These are phyloP conservation scores for Elsinoe perseae DNA, from an alignment of 2,329 filamentous ascomycete genomes.

Conservation along the genomic window DNA sequence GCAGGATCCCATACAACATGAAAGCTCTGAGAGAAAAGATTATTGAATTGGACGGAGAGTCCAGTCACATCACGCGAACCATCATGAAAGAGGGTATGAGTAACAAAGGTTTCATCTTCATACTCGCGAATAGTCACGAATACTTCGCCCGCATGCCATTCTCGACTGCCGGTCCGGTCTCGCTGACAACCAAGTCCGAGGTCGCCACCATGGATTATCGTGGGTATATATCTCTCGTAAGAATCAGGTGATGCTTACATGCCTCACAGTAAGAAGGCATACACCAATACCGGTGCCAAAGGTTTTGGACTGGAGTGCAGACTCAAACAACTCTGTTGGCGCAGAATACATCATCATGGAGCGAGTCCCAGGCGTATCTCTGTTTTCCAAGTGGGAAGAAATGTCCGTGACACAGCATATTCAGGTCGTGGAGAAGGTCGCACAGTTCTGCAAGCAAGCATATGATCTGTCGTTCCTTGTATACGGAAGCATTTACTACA, in stretches of 20 bases:
- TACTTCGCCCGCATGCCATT: slow-evolving; percentile 39
- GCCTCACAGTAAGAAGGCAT: slow-evolving; percentile 28
- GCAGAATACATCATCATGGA: slow-evolving; percentile 37
- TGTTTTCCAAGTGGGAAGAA: slow-evolving; percentile 25
- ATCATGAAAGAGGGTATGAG: slow-evolving; percentile 40
- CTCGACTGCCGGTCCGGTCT: slow-evolving; percentile 31
- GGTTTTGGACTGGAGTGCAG: slow-evolving; percentile 36
- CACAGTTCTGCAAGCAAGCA: slow-evolving; percentile 4
- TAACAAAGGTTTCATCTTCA: slow-evolving; percentile 40
- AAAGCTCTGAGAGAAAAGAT: slow-evolving; percentile 32
- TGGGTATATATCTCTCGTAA: slow-evolving; percentile 2
- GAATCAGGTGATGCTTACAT: background rate
- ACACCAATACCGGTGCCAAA: slow-evolving; percentile 37
- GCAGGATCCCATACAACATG: slow-evolving; percentile 36
- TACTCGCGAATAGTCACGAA: slow-evolving; percentile 31
- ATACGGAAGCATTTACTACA: slow-evolving; percentile 15
- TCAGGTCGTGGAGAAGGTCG: slow-evolving; percentile 6
- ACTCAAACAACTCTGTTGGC: slow-evolving; percentile 30
- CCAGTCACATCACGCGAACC: slow-evolving; percentile 29
- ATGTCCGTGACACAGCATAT: slow-evolving; percentile 15
- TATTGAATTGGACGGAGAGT: slow-evolving; percentile 32
- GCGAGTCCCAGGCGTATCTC: slow-evolving; percentile 29
- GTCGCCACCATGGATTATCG: slow-evolving; percentile 36
- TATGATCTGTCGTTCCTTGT: slow-evolving; percentile 13
- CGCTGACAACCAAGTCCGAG: slow-evolving; percentile 36